Evolutionary conservation across 2,329 filamentous ascomycete genomes (phyloP).

Genomic region (Didymella lethalis): DNA sequence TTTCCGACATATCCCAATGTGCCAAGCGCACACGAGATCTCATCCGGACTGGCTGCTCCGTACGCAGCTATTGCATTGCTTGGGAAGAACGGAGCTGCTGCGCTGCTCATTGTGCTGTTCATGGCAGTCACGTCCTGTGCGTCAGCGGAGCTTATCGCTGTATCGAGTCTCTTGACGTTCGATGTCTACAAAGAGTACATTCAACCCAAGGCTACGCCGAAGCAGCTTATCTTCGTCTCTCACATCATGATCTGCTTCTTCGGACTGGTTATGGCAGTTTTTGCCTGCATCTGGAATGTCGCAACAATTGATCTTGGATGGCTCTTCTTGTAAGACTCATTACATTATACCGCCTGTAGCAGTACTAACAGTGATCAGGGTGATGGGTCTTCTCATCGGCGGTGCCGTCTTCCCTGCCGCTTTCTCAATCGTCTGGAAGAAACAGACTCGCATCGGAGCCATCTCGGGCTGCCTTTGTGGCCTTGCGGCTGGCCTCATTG

Average conservation of each 20-base stretch:
- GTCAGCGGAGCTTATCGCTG: slow-evolving; percentile 54
- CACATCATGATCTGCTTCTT: slow-evolving; percentile 54
- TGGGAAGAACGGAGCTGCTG: slow-evolving; percentile 42
- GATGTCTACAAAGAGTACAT: slow-evolving; percentile 57
- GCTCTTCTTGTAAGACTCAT: slow-evolving; percentile 46
- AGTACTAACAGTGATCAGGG: slow-evolving; percentile 29
- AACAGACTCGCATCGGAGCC: slow-evolving; percentile 44
- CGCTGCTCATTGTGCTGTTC: slow-evolving; percentile 43
- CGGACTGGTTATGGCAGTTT: slow-evolving; percentile 52
- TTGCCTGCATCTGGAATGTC: slow-evolving; percentile 50
- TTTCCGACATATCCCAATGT: slow-evolving; percentile 55
- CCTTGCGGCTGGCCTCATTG: slow-evolving; percentile 46
- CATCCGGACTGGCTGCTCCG: slow-evolving; percentile 40
- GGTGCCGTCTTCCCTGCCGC: slow-evolving; percentile 53
- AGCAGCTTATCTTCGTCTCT: slow-evolving; percentile 51
- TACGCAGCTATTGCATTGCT: slow-evolving; percentile 42
- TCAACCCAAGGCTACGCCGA: slow-evolving; percentile 46
- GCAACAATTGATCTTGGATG: slow-evolving; percentile 53
- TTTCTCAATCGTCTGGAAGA: slow-evolving; percentile 50
- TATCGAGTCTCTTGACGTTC: slow-evolving; percentile 52
- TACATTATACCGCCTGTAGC: neutral
- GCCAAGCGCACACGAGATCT: slow-evolving; percentile 37
- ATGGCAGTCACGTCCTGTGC: slow-evolving; percentile 48
- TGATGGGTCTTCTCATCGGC: slow-evolving; percentile 54
- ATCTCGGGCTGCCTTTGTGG: slow-evolving; percentile 46